phyloP scores from a whole-genome alignment of 352 stramenopile species.

The Phytophthora lateralis region DNA sequence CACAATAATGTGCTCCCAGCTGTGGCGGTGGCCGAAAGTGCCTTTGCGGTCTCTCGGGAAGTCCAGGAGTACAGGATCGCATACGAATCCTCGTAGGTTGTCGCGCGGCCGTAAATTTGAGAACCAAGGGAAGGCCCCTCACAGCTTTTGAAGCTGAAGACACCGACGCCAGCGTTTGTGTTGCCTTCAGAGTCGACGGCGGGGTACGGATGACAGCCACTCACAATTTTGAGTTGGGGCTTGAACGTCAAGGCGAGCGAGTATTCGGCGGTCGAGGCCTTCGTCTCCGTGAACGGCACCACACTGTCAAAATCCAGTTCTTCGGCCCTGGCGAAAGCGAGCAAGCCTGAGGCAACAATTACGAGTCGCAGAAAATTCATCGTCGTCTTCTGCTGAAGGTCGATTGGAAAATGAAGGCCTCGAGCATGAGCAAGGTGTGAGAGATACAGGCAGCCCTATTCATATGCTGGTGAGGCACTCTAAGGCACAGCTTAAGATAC shows the following conservation, averaged over 20 bases:
- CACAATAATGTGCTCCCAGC: no score
- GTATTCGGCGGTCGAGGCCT: background rate
- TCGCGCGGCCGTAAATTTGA: constrained; percentile 24
- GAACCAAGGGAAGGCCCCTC: constrained; percentile 8
- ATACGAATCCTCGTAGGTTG: constrained; percentile 16
- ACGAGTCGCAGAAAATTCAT: constrained; percentile 1
- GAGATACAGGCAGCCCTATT: no score
- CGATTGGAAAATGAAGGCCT: constrained; percentile 6
- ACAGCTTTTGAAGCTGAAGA: constrained; percentile 14
- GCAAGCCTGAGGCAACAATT: constrained; percentile 1
- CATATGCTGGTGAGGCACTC: no score
- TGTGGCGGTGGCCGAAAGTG: no score
- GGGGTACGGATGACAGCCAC: constrained; percentile 24
- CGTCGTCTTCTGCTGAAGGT: background rate
- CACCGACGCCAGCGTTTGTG: constrained; percentile 16
- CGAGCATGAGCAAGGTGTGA: no score
- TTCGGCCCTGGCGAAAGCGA: constrained; percentile 6
- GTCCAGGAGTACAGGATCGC: constrained; percentile 32
- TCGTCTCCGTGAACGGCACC: constrained; percentile 10
- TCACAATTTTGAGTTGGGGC: constrained; percentile 23
- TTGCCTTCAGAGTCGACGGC: constrained; percentile 18
- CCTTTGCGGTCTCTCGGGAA: constrained; percentile 20
- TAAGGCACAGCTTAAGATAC: no score
- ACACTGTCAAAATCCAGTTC: constrained; percentile 21
- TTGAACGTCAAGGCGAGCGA: constrained; percentile 23